Conservation (phyloP, 768 basidiomycete genomes). For the Dacryopinax primogenitus region DNA sequence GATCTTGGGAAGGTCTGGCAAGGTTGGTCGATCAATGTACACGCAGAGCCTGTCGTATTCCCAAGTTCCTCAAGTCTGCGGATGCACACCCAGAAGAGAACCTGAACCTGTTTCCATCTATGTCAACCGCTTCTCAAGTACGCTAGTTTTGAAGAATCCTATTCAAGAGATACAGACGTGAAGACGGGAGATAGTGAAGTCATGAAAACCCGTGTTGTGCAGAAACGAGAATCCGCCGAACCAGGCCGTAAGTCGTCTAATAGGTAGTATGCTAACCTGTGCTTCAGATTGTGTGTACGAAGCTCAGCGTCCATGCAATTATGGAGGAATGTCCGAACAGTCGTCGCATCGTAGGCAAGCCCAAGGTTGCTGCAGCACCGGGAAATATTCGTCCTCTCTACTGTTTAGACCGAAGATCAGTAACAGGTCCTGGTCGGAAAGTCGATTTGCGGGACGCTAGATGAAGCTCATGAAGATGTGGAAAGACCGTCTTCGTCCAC, state of each 20-base stretch:
- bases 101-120: slow-evolving; percentile 5
- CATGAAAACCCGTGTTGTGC: neutral
- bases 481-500: no score
- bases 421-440: no score
- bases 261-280: neutral
- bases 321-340: neutral
- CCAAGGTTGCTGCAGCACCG: no score
- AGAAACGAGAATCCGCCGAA: neutral
- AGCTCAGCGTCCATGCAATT: neutral
- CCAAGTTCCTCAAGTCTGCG: slow-evolving; percentile 7
- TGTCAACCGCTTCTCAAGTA: slow-evolving; percentile 7
- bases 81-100: slow-evolving; percentile 1
- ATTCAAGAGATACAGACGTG: slow-evolving; percentile 4
- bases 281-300: neutral
- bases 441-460: no score
- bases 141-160: slow-evolving; percentile 9
- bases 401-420: no score
- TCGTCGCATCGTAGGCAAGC: neutral
- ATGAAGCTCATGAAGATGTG: no score
- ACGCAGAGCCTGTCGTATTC: neutral
- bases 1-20: slow-evolving; percentile 6
- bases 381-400: no score
- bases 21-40: neutral
- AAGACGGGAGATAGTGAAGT: slow-evolving; percentile 6
- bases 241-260: neutral